These are phyloP conservation scores for Mucor circinelloides DNA, from an alignment of 371 early-diverging fungal genomes.

Conservation along the genomic window DNA sequence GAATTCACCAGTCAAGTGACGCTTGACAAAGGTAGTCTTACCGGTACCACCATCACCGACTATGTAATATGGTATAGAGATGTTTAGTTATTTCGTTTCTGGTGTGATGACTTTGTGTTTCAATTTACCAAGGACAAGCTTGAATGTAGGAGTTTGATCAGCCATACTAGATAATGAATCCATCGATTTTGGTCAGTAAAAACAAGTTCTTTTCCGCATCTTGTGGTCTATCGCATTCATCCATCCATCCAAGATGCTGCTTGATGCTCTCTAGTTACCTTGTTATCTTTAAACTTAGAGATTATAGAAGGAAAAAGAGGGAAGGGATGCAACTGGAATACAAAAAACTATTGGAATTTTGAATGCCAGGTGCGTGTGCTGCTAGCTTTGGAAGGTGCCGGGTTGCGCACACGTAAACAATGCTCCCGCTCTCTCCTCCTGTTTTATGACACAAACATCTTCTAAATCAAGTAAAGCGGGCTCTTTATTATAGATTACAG, in stretches of 20 bases:
- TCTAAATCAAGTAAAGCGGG: not conserved
- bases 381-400: not conserved
- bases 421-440: not conserved
- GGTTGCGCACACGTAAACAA: not conserved
- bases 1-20: conserved; percentile 99
- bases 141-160: conserved; percentile 71
- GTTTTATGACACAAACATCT: not conserved
- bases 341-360: not conserved
- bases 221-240: conserved; percentile 1
- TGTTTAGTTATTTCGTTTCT: not conserved
- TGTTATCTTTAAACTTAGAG: not conserved
- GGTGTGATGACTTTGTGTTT: not conserved
- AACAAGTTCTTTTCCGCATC: not conserved
- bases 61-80: conserved; percentile 31
- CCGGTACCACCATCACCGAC: conserved; percentile 99
- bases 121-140: conserved; percentile 77
- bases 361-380: not conserved
- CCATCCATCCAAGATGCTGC: conserved; percentile 10
- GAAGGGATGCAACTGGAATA: not conserved
- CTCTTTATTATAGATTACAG: not conserved
- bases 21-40: conserved; percentile 99
- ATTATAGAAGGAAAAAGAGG: conserved; percentile 2
- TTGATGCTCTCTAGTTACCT: not conserved
- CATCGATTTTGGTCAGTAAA: not conserved
- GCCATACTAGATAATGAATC: conserved; percentile 27